Base-by-base conservation (phyloP, 306 rosid species). In the Prunus fruticosa region DNA sequence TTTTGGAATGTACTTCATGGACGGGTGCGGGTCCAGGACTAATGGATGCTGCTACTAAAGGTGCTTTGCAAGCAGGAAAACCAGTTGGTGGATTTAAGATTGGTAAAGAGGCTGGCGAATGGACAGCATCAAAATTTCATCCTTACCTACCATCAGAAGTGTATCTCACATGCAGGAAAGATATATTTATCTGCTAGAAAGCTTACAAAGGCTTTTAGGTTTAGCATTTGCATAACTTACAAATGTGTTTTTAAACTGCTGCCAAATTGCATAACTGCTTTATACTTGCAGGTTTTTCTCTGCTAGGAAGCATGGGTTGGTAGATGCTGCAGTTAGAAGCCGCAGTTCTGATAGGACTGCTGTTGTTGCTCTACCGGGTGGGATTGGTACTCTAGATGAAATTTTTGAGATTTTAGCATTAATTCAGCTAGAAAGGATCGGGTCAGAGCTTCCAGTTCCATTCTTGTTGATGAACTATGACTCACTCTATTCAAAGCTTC, bases 231-330 rank as follows among this genome's bases (percentile, higher is more conserved):
- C 41, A 34, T 34, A 34, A 34, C 8, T 6, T 34, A 34, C 8
- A 4, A 5, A 18, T 18, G 13, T 12, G 0, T 6, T 56, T 52
- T 64, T 5, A 11, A 63, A 22, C 8, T 32, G 12, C 72, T 66
- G 34, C 56, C 47, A 43, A 68, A 41, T n/a, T 54, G 70, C 45
- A 65, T 75, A 34, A 60, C 63, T 70, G 76, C 80, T 80, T 74
- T 43, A 25, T 71, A 27, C 76, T 19, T 84, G 84, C 86, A 92
- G 97, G 84, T 94, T 94, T 82, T 92, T 94, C 88, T 94, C 98
- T 23, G 98, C 98, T 54, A 86, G 98, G 87, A 94, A 94, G 86
- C 98, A 94, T 9, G 98, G 98, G 20, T 84, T 92, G 57, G 98
- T 94, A 25, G 98, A 94, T 82, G 96, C 96, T 25, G 92, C 83